Evolutionary conservation across 345 rosid species (phyloP).

Genomic region (Rhodamnia argentea): DNA sequence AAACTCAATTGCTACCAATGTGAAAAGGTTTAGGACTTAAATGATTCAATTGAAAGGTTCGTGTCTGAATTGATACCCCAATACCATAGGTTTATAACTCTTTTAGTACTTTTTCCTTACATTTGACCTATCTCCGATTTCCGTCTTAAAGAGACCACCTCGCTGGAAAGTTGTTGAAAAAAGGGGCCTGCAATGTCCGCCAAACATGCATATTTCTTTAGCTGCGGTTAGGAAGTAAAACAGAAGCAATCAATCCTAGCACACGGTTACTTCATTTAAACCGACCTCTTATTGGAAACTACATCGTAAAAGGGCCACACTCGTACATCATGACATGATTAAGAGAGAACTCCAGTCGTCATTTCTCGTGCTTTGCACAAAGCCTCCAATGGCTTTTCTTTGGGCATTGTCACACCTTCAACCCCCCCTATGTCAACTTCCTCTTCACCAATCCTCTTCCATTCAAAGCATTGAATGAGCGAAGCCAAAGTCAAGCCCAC

Average conservation of each 20-base stretch:
- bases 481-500: conserved; percentile 18
- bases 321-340: not conserved
- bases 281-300: not conserved
- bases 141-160: not conserved
- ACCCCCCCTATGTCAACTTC: conserved; percentile 30
- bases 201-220: not conserved
- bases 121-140: not conserved
- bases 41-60: no score
- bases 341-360: not conserved
- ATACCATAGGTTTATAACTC: no score
- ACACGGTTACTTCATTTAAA: no score
- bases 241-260: no score
- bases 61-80: no score
- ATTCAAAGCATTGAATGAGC: conserved; percentile 48
- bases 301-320: not conserved
- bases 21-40: no score
- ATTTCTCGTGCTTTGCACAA: conserved; percentile 11
- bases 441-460: conserved; percentile 31
- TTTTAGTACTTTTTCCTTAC: not conserved
- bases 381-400: conserved; percentile 27
- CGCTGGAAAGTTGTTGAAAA: not conserved
- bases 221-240: no score
- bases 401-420: conserved; percentile 32
- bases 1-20: no score
- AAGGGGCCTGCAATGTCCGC: not conserved